A percentile compares a stretch with the other conserved stretches of the same genome.
phyloP scores from a whole-genome alignment of 192 early-diverging fungal genomes.

The Coemansia sp. region DNA sequence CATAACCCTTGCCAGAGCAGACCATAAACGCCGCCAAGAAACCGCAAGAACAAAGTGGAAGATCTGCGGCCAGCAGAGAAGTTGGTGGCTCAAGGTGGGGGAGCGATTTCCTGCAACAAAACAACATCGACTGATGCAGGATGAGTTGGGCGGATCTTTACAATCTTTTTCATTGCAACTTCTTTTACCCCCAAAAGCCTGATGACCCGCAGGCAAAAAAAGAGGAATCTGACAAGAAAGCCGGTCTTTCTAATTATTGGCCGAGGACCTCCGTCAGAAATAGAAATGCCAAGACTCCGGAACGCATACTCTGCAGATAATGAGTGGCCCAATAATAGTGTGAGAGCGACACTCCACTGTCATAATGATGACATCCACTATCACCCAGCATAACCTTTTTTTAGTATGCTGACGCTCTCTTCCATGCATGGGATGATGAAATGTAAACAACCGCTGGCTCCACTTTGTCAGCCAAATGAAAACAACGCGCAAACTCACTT shows the following conservation, averaged over 20 bases:
- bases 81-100: too few species aligned
- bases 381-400: neutral
- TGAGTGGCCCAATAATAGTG: neutral
- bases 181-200: too few species aligned
- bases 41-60: too few species aligned
- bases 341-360: neutral
- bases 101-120: too few species aligned
- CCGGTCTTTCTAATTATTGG: neutral
- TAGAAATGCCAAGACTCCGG: constrained; percentile 5
- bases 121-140: too few species aligned
- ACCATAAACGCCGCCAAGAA: too few species aligned
- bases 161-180: too few species aligned
- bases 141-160: too few species aligned
- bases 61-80: too few species aligned
- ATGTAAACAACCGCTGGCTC: constrained; percentile 2
- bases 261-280: neutral
- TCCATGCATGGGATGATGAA: constrained; percentile 9
- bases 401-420: neutral
- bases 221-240: neutral
- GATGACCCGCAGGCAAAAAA: too few species aligned
- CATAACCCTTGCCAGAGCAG: too few species aligned
- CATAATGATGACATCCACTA: neutral
- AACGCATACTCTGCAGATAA: neutral
- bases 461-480: neutral
- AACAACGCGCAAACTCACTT: neutral